phyloP scores from a whole-genome alignment of 176 grass and related monocot species.

The Musa acuminata region DNA sequence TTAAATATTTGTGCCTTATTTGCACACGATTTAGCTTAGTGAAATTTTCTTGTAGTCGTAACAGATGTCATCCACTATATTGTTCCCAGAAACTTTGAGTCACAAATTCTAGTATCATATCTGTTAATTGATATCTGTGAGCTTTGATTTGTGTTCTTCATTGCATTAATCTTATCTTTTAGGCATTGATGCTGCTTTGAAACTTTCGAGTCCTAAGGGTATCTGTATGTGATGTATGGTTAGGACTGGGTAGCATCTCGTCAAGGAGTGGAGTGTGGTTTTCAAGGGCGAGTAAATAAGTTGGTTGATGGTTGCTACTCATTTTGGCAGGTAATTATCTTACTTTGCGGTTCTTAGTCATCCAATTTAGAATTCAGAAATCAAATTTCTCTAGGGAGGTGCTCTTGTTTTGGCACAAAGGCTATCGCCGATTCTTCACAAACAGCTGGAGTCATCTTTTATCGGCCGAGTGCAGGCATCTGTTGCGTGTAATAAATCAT shows the following conservation, averaged over 20 bases:
- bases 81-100: no score
- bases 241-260: conserved; percentile 76
- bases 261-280: conserved; percentile 91
- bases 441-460: conserved; percentile 36
- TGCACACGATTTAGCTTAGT: no score
- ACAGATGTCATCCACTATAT: no score
- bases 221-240: background rate
- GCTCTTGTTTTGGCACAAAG: conserved; percentile 71
- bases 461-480: conserved; percentile 20
- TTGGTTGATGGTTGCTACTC: conserved; percentile 99
- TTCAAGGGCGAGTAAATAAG: conserved; percentile 93
- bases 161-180: no score
- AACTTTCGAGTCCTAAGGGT: no score
- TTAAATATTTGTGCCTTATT: no score
- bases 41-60: no score
- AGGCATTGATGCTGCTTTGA: no score
- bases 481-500: conserved; percentile 23
- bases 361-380: background rate
- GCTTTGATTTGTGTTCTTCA: no score
- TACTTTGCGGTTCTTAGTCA: conserved; percentile 16
- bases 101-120: no score
- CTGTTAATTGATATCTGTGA: no score
- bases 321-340: conserved; percentile 85
- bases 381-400: conserved; percentile 46
- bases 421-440: conserved; percentile 35